phyloP scores from a whole-genome alignment of 805 yeast species.

The Cyberlindnera maclurae region DNA sequence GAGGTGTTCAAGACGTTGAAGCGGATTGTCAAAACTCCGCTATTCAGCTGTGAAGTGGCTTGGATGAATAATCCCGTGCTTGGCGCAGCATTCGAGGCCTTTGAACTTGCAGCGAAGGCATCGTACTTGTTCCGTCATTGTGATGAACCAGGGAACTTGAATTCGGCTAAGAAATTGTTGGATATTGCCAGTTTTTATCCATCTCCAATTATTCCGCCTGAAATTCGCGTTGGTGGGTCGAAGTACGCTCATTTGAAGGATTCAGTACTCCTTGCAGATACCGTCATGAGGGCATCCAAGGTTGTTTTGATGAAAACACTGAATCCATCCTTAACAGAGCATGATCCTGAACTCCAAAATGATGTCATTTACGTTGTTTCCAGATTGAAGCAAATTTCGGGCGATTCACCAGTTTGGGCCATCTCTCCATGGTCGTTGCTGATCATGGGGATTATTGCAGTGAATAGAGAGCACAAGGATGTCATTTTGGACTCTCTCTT shows the following conservation, averaged over 20 bases:
- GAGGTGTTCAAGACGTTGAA: conserved; percentile 29
- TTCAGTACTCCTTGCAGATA: conserved; percentile 15
- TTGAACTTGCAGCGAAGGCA: conserved; percentile 30
- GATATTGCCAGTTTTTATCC: conserved; percentile 15
- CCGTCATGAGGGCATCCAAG: conserved; percentile 15
- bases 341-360: conserved; percentile 7
- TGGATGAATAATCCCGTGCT: conserved; percentile 39
- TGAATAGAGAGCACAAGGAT: conserved; percentile 6
- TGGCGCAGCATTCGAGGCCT: conserved; percentile 31
- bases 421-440: conserved; percentile 16
- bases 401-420: conserved; percentile 5
- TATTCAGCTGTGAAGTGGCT: conserved; percentile 30
- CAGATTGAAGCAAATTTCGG: conserved; percentile 6
- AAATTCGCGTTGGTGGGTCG: conserved; percentile 5
- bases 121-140: conserved; percentile 23
- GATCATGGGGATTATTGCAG: conserved; percentile 12
- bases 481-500: conserved; percentile 7
- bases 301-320: conserved; percentile 15
- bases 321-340: conserved; percentile 2
- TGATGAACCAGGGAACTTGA: conserved; percentile 5
- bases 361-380: conserved; percentile 6
- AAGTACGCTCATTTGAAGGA: conserved; percentile 13
- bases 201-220: conserved; percentile 16
- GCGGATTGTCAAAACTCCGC: conserved; percentile 27
- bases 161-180: conserved; percentile 10